Base-by-base conservation (phyloP, 1,284 basidiomycete genomes). In the Xanthoconium separans region DNA sequence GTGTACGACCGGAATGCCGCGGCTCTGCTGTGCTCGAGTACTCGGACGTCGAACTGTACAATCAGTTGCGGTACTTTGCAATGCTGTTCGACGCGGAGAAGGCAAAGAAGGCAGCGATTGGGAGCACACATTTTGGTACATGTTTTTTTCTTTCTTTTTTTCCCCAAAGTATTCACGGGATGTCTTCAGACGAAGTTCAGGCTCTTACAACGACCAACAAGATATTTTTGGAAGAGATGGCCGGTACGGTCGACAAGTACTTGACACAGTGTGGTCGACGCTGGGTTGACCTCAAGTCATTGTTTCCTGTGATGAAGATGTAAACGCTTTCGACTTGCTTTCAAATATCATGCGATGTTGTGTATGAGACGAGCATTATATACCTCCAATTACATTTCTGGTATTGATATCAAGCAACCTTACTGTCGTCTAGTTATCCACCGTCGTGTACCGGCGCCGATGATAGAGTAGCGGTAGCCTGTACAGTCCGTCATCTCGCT, bases 1-100 rank as follows among this genome's bases (percentile, higher is more conserved):
- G 95, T 68, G 71, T 95, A 56, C 79, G 79, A 44, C 72, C 73
- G 11, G 82, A 75, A 18, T 97, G 95, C 71, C 76, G 68, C 51
- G 91, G 91, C 0, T 77, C 69, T 6, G 87, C 92, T 46, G 64
- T 78, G 15, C 86, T 91, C 58, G 92, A 95, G 91, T 98, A 95
- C 70, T 81, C 89, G 33, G 94, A 96, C 66, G 75, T 79, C 9
- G 79, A 84, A 63, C 75, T 98, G 46, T 96, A 97, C 70, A 91
- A 88, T 62, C 95, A 98, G 70, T 75, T 98, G 33, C 75, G 92
- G 51, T 96, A 87, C 73, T 95, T 87, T 70, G 72, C 77, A 24
- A 86, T 80, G 55, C 75, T 97, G 7, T 95, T 98, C 64, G 84
- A 95, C 65, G 69, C 72, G 1, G 80, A 88, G 22, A 90, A 87